These are phyloP conservation scores for Ceratocystis diversiconidia DNA, from an alignment of 2,329 filamentous ascomycete genomes.

Conservation along the genomic window DNA sequence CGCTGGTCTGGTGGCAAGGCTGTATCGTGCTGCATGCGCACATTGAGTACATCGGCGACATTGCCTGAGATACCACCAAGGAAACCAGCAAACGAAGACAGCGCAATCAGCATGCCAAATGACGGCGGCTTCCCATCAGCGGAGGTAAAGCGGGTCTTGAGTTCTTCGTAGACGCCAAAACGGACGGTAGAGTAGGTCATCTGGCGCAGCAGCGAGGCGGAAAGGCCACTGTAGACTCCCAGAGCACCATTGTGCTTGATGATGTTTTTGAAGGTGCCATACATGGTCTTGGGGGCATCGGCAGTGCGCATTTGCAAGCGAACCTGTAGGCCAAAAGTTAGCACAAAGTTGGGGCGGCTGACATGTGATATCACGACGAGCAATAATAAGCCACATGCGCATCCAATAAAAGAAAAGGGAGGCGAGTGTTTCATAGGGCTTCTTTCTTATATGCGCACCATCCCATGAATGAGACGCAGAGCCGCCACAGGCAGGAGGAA, in stretches of 20 bases:
- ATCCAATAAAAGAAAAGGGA: conserved; percentile 2
- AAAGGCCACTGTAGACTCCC: conserved; percentile 82
- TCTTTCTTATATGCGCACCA: not conserved
- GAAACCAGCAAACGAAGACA: conserved; percentile 74
- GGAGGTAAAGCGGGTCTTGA: conserved; percentile 55
- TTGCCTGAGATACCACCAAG: conserved; percentile 83
- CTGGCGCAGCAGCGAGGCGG: conserved; percentile 83
- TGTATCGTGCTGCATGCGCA: conserved; percentile 92
- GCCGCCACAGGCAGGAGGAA: not conserved
- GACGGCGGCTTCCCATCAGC: conserved; percentile 39
- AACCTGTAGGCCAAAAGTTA: conserved; percentile 40
- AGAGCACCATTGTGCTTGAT: conserved; percentile 58
- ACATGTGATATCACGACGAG: conserved; percentile 7
- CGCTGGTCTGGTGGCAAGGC: conserved; percentile 58
- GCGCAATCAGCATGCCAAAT: conserved; percentile 62
- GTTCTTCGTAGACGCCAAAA: conserved; percentile 90
- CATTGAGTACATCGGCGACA: conserved; percentile 90
- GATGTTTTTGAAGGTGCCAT: conserved; percentile 73
- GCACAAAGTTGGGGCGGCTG: not conserved
- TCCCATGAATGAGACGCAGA: not conserved
- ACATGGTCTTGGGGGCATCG: conserved; percentile 65
- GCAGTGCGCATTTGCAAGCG: conserved; percentile 72
- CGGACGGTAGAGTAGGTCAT: conserved; percentile 92
- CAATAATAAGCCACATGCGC: conserved; percentile 1
- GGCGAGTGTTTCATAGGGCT: conserved; percentile 7